These are phyloP conservation scores for Pestalotiopsis sp. DNA, from an alignment of 2,329 filamentous ascomycete genomes.

Conservation along the genomic window DNA sequence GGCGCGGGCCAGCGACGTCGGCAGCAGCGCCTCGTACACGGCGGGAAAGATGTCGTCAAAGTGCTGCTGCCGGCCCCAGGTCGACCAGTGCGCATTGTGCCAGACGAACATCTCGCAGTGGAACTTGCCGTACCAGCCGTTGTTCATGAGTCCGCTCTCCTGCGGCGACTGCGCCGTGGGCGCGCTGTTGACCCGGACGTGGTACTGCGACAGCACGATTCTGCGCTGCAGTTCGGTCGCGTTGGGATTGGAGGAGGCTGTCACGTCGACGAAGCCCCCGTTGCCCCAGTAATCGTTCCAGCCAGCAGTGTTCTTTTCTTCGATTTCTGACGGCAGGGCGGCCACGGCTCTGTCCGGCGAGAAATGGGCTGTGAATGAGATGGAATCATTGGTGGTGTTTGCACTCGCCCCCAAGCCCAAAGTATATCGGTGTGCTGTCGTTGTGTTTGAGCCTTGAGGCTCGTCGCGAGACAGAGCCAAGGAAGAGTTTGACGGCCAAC, in stretches of 20 bases:
- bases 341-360: conserved; percentile 28
- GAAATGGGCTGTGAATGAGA: conserved; percentile 39
- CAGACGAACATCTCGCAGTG: conserved; percentile 48
- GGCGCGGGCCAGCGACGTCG: conserved; percentile 33
- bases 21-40: conserved; percentile 36
- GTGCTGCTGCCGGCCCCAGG: conserved; percentile 39
- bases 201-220: conserved; percentile 46
- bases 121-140: conserved; percentile 48
- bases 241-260: conserved; percentile 34
- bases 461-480: conserved; percentile 28
- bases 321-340: conserved; percentile 26
- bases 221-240: conserved; percentile 47
- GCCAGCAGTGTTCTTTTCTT: conserved; percentile 24
- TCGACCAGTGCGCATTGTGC: conserved; percentile 43
- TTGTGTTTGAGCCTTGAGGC: conserved; percentile 22
- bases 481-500: conserved; percentile 28
- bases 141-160: conserved; percentile 48
- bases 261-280: conserved; percentile 46
- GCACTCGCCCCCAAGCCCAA: conserved; percentile 21
- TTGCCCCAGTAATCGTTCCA: conserved; percentile 41
- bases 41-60: conserved; percentile 40
- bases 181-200: conserved; percentile 45
- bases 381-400: not conserved
- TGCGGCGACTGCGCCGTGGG: conserved; percentile 40
- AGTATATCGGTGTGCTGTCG: conserved; percentile 36